Percentiles rank a stretch among this genome's conserved stretches.
phyloP scores from a whole-genome alignment of 192 early-diverging fungal genomes.

The Mortierella antarctica region DNA sequence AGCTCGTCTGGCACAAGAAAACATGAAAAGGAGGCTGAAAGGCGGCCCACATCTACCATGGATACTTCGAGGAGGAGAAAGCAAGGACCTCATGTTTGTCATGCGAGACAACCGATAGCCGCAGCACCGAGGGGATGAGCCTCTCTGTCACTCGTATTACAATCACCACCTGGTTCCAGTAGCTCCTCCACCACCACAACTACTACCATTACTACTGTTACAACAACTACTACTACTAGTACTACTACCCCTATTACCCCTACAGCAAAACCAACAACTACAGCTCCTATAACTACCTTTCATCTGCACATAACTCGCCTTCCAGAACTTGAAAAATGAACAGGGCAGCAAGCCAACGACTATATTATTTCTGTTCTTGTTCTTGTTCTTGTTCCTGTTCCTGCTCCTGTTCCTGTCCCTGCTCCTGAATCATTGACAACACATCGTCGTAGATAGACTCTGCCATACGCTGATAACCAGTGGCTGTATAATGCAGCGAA shows the following conservation, averaged over 20 bases:
- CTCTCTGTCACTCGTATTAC: not conserved
- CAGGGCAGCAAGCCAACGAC: not conserved
- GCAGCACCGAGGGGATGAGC: not conserved
- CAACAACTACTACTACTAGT: not conserved
- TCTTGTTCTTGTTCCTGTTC: not conserved
- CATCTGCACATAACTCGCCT: not conserved
- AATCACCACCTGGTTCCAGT: not conserved
- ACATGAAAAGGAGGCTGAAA: slow-evolving; percentile 3
- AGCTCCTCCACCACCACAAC: not conserved
- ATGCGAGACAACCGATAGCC: not conserved
- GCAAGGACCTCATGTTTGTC: not conserved
- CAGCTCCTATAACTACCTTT: not conserved
- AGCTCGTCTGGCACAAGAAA: slow-evolving; percentile 53
- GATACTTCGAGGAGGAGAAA: not conserved
- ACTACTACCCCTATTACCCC: not conserved
- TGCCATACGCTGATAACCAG: slow-evolving; percentile 15
- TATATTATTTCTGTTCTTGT: not conserved
- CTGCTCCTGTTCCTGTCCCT: not conserved
- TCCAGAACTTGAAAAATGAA: not conserved
- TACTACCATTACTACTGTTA: not conserved
- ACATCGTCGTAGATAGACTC: slow-evolving; percentile 6
- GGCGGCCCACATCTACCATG: not conserved
- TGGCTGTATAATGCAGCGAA: slow-evolving; percentile 13
- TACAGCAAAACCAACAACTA: not conserved
- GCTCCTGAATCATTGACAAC: not conserved